Percentiles rank a stretch among this genome's conserved stretches.
Conservation (phyloP, 495 filamentous ascomycete genomes). For the Neurospora sp. region DNA sequence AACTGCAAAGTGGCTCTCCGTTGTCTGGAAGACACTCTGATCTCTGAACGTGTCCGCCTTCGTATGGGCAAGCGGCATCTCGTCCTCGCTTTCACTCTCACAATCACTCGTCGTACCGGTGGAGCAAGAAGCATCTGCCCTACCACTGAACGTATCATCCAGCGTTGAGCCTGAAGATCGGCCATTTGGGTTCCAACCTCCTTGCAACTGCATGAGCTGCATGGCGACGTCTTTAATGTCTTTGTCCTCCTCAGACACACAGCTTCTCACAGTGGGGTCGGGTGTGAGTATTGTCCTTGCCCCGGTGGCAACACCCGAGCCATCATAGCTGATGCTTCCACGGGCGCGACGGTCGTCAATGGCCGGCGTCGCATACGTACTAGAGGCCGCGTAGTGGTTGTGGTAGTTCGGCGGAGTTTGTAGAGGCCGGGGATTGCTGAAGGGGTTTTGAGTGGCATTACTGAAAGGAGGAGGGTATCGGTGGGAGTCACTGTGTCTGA, state of each 20-base stretch:
- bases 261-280: slow-evolving; percentile 87
- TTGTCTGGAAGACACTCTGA: slow-evolving; percentile 43
- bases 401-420: slow-evolving; percentile 72
- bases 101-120: slow-evolving; percentile 69
- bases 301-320: slow-evolving; percentile 22
- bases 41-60: slow-evolving; percentile 44
- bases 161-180: slow-evolving; percentile 88
- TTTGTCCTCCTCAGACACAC: slow-evolving; percentile 95
- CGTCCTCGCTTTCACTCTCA: slow-evolving; percentile 68
- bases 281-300: slow-evolving; percentile 74
- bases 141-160: slow-evolving; percentile 83
- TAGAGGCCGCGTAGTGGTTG: slow-evolving; percentile 34
- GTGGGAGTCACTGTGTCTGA: slow-evolving; percentile 56
- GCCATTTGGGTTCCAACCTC: slow-evolving; percentile 77
- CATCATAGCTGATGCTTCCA: slow-evolving; percentile 44
- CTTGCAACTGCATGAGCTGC: slow-evolving; percentile 90
- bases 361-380: slow-evolving; percentile 45
- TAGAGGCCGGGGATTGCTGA: slow-evolving; percentile 58
- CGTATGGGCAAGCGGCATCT: slow-evolving; percentile 51
- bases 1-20: slow-evolving; percentile 49
- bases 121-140: slow-evolving; percentile 77
- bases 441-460: slow-evolving; percentile 60
- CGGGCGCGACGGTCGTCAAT: slow-evolving; percentile 57
- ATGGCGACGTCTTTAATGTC: slow-evolving; percentile 97
- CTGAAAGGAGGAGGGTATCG: slow-evolving; percentile 56